Base-by-base conservation (phyloP, 2,329 filamentous ascomycete species). In the Colletotrichum costaricense region DNA sequence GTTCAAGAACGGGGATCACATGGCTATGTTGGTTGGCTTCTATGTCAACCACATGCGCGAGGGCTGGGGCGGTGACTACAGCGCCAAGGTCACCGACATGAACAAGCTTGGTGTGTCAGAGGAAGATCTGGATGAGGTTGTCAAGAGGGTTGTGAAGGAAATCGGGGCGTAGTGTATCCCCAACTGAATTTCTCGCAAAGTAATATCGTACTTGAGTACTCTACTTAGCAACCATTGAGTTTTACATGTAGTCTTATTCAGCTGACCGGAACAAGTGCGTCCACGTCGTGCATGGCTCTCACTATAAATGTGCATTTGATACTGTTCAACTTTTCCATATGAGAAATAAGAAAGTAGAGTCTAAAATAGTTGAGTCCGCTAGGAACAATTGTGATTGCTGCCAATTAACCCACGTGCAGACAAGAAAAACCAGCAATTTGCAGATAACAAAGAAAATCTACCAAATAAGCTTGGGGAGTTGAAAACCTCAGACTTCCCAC, bases 1-100 rank as follows among this genome's bases (percentile, higher is more conserved):
- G 0, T 81, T 83, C 1, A 76, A 82, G 55, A 80, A 88, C 78
- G 85, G 90, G n/a, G 89, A 87, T 2, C 90, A 86, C 0, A 71
- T 84, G 67, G 84, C 84, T 62, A 78, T 79, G 22, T 60, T 93
- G 71, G 57, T 54, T 30, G 78, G 62, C 63, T 76, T 81, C n/a
- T 79, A 80, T 46, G 77, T 78, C 1, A 76, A 78, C 26, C 76
- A 79, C 14, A 78, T 82, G 64, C 75, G 77, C 24, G 76, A 81
- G 38, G 79, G 80, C 2, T 77, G 77, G 28, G 81, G 81, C 2
- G 82, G 80, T 4, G 78, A 82, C 58, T 82, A 79, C 66, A 78
- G 76, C 60, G 74, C 77, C 46, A 82, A 81, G 74, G 71, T 80
- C 7, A 63, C 77, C 24, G 76, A 80, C 35, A 71, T 79, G 60